Evolutionary conservation across 139 green algal species (phyloP), one percentile per base, ranked within the genome.

Genomic region (Haematococcus sp.): DNA sequence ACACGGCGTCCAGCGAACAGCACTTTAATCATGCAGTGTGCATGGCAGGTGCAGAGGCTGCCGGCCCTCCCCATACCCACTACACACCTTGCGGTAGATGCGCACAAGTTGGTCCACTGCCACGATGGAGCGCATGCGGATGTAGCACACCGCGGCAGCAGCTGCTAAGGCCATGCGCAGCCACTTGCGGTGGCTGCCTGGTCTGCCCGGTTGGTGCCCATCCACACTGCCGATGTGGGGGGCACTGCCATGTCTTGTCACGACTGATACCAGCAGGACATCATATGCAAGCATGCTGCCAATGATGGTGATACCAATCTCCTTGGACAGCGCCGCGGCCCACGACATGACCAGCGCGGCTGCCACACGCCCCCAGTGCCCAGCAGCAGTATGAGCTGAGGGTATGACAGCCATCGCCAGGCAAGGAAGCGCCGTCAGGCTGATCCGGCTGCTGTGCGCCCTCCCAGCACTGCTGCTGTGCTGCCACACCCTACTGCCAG

Each of bases 81-180:
- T n/a, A n/a, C n/a, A n/a, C n/a, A 91, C 88, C 88, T 92, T 93
- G 19, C 90, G 64, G 70, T 91, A 93, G 61, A 93, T 93, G 34
- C 80, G 74, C 46, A 95, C 90, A 35, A 95, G 83, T 55, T 94
- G 89, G 54, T 94, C 86, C 0, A 79, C 86, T 7, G 87, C 90
- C 46, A 93, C 81, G 58, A 63, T 79, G 0, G 72, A 70, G 2
- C 87, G 78, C 30, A 82, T 11, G 49, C 64, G 65, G 0, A 92
- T 78, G 67, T 93, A 93, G 17, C 0, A 60, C 23, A 49, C 83
- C 31, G 1, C 79, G 2, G 61, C 70, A 22, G 54, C 73, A 20
- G 54, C 71, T 30, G 83, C 13, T 22, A 81, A 1, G 15, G 44
- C 27, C 27, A 90, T 56, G 17, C 88, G 80, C 32, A 73, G 23